These are phyloP conservation scores for Rugosomyces carneus DNA, from an alignment of 1,284 basidiomycete species.

Conservation along the genomic window DNA sequence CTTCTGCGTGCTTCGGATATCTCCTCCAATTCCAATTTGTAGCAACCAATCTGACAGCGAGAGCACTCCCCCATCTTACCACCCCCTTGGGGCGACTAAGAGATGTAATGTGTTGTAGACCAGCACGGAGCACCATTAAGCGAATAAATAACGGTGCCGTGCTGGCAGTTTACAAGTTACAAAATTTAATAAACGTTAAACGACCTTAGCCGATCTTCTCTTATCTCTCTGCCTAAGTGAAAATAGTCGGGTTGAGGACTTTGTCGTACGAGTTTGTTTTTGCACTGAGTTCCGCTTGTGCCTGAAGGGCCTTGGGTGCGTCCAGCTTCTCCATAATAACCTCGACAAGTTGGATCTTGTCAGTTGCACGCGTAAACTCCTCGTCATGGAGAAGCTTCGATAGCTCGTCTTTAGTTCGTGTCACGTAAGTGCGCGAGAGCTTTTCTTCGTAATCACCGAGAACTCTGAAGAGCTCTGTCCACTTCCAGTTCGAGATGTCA, in stretches of 20 bases:
- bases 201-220: constrained; percentile 23
- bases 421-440: constrained; percentile 60
- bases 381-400: constrained; percentile 53
- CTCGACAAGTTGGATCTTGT: constrained; percentile 74
- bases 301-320: constrained; percentile 60
- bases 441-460: constrained; percentile 52
- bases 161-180: constrained; percentile 5
- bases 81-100: constrained; percentile 19
- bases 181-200: constrained; percentile 1
- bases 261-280: constrained; percentile 38
- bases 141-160: neutral
- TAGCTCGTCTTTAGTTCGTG: constrained; percentile 59
- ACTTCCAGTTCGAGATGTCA: constrained; percentile 69
- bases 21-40: constrained; percentile 26
- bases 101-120: constrained; percentile 19
- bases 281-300: constrained; percentile 39
- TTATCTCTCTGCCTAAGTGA: constrained; percentile 20
- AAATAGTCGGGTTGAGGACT: constrained; percentile 4
- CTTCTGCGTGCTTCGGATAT: constrained; percentile 28
- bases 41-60: constrained; percentile 33
- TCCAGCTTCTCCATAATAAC: constrained; percentile 71
- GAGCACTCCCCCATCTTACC: constrained; percentile 29
- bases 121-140: constrained; percentile 26
- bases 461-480: constrained; percentile 53
- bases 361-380: constrained; percentile 46